Percentiles rank a stretch among this genome's conserved stretches.
Evolutionary conservation across 108 stramenopile species (phyloP).

Genomic region (Epipyxis sp.): DNA sequence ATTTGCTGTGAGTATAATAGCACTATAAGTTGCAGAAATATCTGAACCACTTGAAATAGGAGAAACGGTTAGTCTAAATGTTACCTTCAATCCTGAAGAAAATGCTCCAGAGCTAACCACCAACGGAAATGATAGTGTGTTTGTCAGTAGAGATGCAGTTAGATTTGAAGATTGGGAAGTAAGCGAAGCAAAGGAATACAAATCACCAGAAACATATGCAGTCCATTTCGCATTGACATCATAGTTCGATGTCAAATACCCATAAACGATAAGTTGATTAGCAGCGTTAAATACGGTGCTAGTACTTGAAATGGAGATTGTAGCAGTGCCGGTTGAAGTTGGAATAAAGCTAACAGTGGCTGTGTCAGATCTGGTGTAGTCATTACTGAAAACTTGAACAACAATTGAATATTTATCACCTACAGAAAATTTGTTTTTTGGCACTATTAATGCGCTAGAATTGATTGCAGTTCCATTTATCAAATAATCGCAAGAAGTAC

Average conservation of each 20-base stretch:
- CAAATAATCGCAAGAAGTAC: background rate
- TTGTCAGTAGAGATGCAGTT: background rate
- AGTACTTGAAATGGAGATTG: background rate
- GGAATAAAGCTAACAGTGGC: background rate
- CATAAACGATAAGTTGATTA: background rate
- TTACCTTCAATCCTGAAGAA: background rate
- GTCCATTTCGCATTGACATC: background rate
- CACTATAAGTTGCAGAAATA: background rate
- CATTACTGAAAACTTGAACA: background rate
- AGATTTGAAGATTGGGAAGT: background rate
- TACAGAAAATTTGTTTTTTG: background rate
- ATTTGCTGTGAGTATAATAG: background rate
- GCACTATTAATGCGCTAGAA: background rate
- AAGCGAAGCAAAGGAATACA: background rate
- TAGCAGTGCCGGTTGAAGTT: background rate
- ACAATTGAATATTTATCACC: background rate
- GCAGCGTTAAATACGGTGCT: background rate
- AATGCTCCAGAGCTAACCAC: background rate
- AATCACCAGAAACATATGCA: background rate
- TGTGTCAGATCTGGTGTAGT: background rate
- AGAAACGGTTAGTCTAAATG: background rate
- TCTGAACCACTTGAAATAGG: background rate
- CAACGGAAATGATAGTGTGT: background rate
- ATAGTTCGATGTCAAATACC: background rate
- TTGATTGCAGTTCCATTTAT: background rate